Percentiles rank a stretch among this genome's conserved stretches.
These are phyloP conservation scores for Vanderwaltozyma polyspora DNA, from an alignment of 805 yeast genomes.

Conservation along the genomic window DNA sequence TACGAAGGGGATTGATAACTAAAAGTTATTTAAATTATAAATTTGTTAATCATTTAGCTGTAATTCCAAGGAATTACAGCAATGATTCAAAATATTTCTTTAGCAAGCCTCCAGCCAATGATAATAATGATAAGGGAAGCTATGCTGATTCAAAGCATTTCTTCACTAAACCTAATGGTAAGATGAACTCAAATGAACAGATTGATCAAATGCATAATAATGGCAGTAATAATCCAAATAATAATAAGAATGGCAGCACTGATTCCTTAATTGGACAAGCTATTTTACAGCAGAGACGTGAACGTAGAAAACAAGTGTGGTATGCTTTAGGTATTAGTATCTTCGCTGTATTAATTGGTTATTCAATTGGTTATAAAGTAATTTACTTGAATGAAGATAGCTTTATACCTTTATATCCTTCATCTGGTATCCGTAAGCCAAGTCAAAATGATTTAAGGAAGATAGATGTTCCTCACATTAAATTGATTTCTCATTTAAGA, in stretches of 20 bases:
- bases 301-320: slow-evolving; percentile 9
- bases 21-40: no score
- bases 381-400: slow-evolving; percentile 16
- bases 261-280: no score
- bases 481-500: slow-evolving; percentile 11
- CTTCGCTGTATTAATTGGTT: slow-evolving; percentile 17
- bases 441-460: slow-evolving; percentile 14
- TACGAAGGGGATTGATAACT: no score
- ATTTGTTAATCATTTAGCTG: no score
- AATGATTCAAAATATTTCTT: slow-evolving; percentile 13
- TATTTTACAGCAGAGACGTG: slow-evolving; percentile 12
- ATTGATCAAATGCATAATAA: no score
- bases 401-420: slow-evolving; percentile 20
- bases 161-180: slow-evolving; percentile 14
- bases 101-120: slow-evolving; percentile 9
- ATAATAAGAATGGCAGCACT: no score
- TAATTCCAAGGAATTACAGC: no score
- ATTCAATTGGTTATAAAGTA: slow-evolving; percentile 21
- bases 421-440: slow-evolving; percentile 15
- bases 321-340: slow-evolving; percentile 8
- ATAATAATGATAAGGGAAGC: background rate
- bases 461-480: slow-evolving; percentile 13
- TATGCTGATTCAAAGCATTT: slow-evolving; percentile 15
- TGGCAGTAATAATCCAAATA: no score
- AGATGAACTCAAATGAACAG: no score